A percentile compares a stretch with the other conserved stretches of the same genome.
These are phyloP conservation scores for Carex littledalei DNA, from an alignment of 176 grass and related monocot genomes.

Conservation along the genomic window DNA sequence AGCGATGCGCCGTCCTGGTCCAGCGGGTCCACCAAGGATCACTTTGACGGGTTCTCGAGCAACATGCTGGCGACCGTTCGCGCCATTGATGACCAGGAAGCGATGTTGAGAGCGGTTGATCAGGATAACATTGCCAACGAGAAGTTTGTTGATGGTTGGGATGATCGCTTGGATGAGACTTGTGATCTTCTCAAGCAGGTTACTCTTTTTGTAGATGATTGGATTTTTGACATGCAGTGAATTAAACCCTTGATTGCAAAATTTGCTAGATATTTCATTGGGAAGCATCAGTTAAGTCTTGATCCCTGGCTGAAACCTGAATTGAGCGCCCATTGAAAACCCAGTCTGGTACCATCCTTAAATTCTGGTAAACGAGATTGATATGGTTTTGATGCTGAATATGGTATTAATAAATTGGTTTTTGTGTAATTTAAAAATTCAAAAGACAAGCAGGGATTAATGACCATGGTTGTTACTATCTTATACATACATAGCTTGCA, in stretches of 20 bases:
- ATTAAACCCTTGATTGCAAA: not conserved
- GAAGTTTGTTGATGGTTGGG: slow-evolving; percentile 63
- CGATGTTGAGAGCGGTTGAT: slow-evolving; percentile 32
- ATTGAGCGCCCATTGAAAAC: not conserved
- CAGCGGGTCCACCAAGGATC: slow-evolving; percentile 77
- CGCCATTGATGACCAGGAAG: slow-evolving; percentile 57
- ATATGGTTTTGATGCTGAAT: not conserved
- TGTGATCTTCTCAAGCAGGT: slow-evolving; percentile 63
- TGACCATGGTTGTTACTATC: not conserved
- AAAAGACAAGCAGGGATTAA: not conserved
- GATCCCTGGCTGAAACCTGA: not conserved
- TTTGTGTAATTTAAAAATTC: not conserved
- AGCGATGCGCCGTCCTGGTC: slow-evolving; percentile 62
- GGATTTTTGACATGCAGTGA: not conserved
- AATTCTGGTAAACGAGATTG: not conserved
- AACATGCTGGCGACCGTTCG: slow-evolving; percentile 33
- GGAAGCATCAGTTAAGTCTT: not conserved
- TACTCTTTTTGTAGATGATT: not conserved
- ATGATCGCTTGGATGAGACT: slow-evolving; percentile 45
- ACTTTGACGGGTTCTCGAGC: slow-evolving; percentile 64
- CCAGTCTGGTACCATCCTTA: not conserved
- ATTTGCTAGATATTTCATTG: not conserved
- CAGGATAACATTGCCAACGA: slow-evolving; percentile 25
- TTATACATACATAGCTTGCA: not conserved
- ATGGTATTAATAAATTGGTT: not conserved